A percentile compares a stretch with the other conserved stretches of the same genome.
These are phyloP conservation scores for Hygrophorus russula DNA, from an alignment of 768 basidiomycete genomes.

Conservation along the genomic window DNA sequence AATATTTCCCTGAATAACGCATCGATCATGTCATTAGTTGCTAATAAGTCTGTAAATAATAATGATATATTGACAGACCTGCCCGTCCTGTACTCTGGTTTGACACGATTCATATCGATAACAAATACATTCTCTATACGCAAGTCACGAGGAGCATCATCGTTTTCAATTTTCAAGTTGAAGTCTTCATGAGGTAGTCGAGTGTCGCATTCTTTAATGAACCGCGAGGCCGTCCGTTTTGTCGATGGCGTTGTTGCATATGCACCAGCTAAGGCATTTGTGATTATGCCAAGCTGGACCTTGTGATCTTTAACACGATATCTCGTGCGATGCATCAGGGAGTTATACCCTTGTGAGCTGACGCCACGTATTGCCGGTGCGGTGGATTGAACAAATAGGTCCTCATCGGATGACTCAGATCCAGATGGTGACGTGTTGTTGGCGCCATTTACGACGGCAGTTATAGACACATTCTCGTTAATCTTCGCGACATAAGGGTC, in stretches of 20 bases:
- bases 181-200: neutral
- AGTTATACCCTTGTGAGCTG: conserved; percentile 7
- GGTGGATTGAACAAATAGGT: neutral
- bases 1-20: too few species aligned
- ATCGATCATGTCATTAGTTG: too few species aligned
- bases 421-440: neutral
- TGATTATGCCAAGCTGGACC: conserved; percentile 5
- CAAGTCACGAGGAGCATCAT: neutral
- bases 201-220: neutral
- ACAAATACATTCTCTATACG: neutral
- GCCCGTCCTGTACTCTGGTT: neutral
- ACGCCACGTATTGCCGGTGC: conserved; percentile 1
- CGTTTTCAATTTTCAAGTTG: neutral
- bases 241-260: neutral
- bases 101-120: neutral
- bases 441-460: too few species aligned
- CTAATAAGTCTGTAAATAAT: too few species aligned
- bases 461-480: neutral
- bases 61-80: neutral
- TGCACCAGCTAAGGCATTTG: conserved; percentile 1
- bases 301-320: conserved; percentile 5
- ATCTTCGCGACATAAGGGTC: neutral
- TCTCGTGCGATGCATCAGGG: conserved; percentile 6
- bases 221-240: neutral
- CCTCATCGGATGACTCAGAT: too few species aligned